Evolutionary conservation across 169 alveolate species (phyloP).

Genomic region (Plasmodium cynomolgi): DNA sequence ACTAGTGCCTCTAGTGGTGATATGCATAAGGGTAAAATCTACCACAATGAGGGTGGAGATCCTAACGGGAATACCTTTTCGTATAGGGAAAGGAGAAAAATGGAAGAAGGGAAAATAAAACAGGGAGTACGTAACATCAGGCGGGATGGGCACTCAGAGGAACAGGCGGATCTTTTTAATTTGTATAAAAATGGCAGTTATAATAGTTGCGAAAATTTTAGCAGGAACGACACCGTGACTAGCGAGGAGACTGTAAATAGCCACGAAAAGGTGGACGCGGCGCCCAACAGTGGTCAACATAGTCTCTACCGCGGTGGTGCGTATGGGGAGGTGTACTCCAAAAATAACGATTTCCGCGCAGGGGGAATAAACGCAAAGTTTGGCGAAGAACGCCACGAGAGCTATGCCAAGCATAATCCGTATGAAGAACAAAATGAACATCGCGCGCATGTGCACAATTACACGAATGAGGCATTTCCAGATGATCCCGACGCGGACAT

Average conservation of each 20-base stretch:
- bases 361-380: not conserved
- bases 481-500: not conserved
- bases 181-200: not conserved
- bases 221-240: conserved; percentile 38
- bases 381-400: not conserved
- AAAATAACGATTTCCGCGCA: not conserved
- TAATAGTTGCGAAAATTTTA: conserved; percentile 16
- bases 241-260: conserved; percentile 9
- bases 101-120: not conserved
- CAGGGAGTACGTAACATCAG: not conserved
- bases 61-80: not conserved
- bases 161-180: conserved; percentile 15
- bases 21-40: not conserved
- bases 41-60: not conserved
- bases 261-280: not conserved
- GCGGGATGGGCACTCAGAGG: not conserved
- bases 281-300: not conserved
- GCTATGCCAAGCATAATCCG: not conserved
- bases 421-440: conserved; percentile 19
- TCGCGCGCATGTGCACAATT: not conserved
- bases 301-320: not conserved
- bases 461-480: not conserved
- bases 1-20: not conserved
- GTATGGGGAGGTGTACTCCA: not conserved
- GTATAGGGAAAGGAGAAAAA: not conserved